Conservation (phyloP, 106 monocot species). For the Dioscorea dumetorum region DNA sequence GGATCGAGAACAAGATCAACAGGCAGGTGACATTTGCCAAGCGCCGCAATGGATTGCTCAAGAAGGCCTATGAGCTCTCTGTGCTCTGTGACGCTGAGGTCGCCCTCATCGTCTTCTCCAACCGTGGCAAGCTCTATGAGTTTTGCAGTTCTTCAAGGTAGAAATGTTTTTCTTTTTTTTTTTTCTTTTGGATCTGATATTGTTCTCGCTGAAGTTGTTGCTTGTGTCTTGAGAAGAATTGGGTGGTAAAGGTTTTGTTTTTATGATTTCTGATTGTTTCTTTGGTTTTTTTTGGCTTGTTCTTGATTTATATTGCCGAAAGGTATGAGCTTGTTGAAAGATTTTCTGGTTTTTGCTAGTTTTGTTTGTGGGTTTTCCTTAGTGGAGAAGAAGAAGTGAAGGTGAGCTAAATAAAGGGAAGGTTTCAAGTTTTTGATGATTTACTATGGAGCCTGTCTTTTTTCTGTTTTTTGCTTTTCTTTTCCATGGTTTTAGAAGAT, state of each 20-base stretch:
- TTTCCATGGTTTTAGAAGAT: too few relatives aligned
- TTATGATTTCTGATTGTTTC: too few relatives aligned
- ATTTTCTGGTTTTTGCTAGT: too few relatives aligned
- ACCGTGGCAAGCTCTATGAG: slow-evolving; percentile 14
- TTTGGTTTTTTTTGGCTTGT: not conserved
- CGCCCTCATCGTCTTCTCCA: slow-evolving; percentile 12
- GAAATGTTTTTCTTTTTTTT: not conserved
- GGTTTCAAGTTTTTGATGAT: too few relatives aligned
- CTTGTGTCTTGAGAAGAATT: too few relatives aligned
- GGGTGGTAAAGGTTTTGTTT: too few relatives aligned
- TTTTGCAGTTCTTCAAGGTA: slow-evolving; percentile 6
- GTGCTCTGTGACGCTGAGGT: slow-evolving; percentile 5
- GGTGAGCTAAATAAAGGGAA: too few relatives aligned
- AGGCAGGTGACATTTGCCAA: slow-evolving; percentile 14
- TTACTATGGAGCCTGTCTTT: too few relatives aligned
- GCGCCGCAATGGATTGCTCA: slow-evolving; percentile 8
- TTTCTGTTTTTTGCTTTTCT: too few relatives aligned
- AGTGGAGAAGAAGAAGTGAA: too few relatives aligned
- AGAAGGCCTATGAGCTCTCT: slow-evolving; percentile 12
- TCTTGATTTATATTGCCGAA: not conserved
- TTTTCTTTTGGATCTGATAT: not conserved
- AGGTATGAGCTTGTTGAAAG: too few relatives aligned
- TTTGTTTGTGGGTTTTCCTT: not conserved
- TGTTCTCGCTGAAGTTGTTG: too few relatives aligned
- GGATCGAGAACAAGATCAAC: slow-evolving; percentile 16